Evolutionary conservation across 2,329 filamentous ascomycete genomes (phyloP), one percentile per base, ranked within the genome.

Genomic region (Neonectria faginata): DNA sequence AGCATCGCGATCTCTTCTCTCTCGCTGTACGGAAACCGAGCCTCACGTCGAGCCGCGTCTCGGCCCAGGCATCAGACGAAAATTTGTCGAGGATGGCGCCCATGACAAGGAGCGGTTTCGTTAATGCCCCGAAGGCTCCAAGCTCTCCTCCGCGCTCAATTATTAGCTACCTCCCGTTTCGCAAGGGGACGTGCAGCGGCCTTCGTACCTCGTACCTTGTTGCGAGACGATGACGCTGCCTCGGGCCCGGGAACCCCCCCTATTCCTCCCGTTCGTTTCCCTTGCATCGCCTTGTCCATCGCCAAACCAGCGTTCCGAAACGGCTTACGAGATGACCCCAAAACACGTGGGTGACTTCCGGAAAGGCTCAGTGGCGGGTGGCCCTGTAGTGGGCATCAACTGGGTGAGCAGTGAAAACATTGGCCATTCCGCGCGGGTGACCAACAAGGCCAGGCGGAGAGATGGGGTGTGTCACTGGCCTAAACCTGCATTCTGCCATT

Each of bases 291-390:
- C 39, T 42, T 42, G 42, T 57, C 36, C 31, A 45, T 53, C 48
- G 63, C 62, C 63, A 62, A 59, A 53, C 60, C 57, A 65, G 9
- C 64, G 65, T 52, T 60, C 64, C 48, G 60, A 69, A 69, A 66
- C 58, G 67, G 61, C 65, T 72, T 60, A 68, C 63, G 51, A 64
- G 55, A 54, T 66, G 57, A 29, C 55, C 51, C 59, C 55, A 64
- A 73, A 73, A 74, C 72, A 74, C 72, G 72, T 74, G 72, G 72
- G 65, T 59, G 58, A 60, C 63, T 74, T 72, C 71, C 71, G 69
- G 65, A 73, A 74, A 33, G 64, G 72, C 64, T 74, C 74, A 74
- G 72, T 60, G 69, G 71, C 60, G 51, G 68, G 64, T 12, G 6
- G 36, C 14, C 36, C 36, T 39, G 14, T 16, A 16, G 14, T 8